Evolutionary conservation across 1,139 yeast species (phyloP).

Genomic region (Blastobotrys capitulatus): DNA sequence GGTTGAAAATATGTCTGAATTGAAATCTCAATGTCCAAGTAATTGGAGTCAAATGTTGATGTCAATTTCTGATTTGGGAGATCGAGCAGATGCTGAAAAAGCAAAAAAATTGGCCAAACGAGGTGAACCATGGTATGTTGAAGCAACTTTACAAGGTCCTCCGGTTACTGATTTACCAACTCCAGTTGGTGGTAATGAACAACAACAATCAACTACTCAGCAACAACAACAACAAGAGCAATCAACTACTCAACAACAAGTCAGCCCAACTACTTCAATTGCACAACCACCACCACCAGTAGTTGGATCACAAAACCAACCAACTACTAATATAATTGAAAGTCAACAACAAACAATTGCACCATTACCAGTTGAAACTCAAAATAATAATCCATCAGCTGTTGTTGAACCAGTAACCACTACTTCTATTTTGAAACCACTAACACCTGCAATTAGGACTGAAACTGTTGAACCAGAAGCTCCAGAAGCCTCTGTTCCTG

Average conservation of each 20-base stretch:
- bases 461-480: neutral
- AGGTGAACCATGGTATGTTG: conserved; percentile 2
- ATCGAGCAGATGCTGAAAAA: neutral
- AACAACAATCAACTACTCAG: neutral
- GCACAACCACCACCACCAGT: neutral
- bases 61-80: neutral
- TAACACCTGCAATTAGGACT: neutral
- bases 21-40: neutral
- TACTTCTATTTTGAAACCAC: neutral
- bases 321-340: neutral
- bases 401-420: neutral
- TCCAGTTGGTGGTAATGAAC: neutral
- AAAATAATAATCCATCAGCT: neutral
- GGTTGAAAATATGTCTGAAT: neutral
- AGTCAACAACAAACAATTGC: too few species aligned
- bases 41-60: neutral
- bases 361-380: too few species aligned
- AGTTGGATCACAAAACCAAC: neutral
- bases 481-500: neutral
- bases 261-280: neutral
- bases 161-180: conserved; percentile 1
- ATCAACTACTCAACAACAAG: neutral
- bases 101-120: neutral
- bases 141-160: conserved; percentile 4
- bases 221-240: neutral